A percentile compares a stretch with the other conserved stretches of the same genome.
phyloP scores from a whole-genome alignment of 257 asterid species.

The Fraxinus anomala region DNA sequence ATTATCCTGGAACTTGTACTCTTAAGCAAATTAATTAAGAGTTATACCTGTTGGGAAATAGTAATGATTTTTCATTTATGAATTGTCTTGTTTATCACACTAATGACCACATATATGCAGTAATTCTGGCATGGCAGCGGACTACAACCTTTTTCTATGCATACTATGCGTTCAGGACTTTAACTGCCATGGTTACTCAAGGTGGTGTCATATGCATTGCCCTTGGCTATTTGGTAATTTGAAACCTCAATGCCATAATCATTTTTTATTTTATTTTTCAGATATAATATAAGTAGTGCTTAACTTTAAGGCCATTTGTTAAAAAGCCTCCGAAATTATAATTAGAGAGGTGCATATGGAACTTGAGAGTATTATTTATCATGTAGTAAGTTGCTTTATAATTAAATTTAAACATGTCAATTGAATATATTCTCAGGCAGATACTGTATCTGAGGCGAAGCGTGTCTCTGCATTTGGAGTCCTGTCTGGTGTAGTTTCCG shows the following conservation, averaged over 20 bases:
- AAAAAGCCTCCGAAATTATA: neutral
- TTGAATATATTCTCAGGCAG: conserved; percentile 41
- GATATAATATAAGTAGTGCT: neutral
- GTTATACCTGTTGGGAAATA: neutral
- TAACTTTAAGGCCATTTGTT: neutral
- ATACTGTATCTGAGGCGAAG: conserved; percentile 45
- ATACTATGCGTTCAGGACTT: conserved; percentile 46
- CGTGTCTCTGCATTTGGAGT: conserved; percentile 59
- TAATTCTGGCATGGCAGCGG: conserved; percentile 45
- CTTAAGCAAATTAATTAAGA: neutral
- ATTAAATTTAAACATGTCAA: conserved; percentile 1
- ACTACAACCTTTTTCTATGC: conserved; percentile 44
- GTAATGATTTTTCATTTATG: neutral
- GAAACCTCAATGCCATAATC: neutral
- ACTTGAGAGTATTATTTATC: neutral
- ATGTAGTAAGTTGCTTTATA: neutral
- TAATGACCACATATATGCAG: neutral
- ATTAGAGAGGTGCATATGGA: neutral
- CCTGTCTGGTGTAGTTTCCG: conserved; percentile 43
- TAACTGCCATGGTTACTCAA: conserved; percentile 56
- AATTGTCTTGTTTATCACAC: neutral
- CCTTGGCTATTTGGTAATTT: conserved; percentile 53
- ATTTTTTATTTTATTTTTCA: conserved; percentile 2
- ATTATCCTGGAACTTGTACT: neutral
- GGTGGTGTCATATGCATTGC: conserved; percentile 52